A percentile compares a stretch with the other conserved stretches of the same genome.
phyloP scores from a whole-genome alignment of 495 filamentous ascomycete species.

The Sphaerosporella brunnea region DNA sequence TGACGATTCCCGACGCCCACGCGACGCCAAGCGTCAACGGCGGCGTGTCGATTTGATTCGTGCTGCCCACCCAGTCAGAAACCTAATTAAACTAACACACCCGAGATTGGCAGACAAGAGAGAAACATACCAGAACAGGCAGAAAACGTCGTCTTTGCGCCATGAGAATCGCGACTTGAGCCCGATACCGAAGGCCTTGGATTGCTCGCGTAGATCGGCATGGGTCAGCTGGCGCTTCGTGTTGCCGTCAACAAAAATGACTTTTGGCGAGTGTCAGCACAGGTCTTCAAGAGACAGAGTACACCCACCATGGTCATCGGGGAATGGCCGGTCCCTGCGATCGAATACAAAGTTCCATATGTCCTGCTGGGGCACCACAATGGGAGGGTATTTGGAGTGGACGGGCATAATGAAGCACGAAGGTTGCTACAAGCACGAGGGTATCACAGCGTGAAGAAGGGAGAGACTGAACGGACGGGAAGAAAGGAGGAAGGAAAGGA shows the following conservation, averaged over 20 bases:
- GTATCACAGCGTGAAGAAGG: slow-evolving; percentile 16
- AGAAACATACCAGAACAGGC: slow-evolving; percentile 32
- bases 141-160: slow-evolving; percentile 63
- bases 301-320: slow-evolving; percentile 44
- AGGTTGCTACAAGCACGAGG: background rate
- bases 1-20: slow-evolving; percentile 69
- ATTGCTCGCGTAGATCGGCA: slow-evolving; percentile 43
- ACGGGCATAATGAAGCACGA: slow-evolving; percentile 5
- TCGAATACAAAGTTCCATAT: slow-evolving; percentile 69
- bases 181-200: slow-evolving; percentile 62
- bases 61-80: too few relatives aligned
- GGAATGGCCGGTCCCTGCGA: slow-evolving; percentile 45
- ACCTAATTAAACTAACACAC: too few relatives aligned
- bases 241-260: slow-evolving; percentile 62
- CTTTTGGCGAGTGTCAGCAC: slow-evolving; percentile 34
- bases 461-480: background rate
- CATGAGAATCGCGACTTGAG: slow-evolving; percentile 54
- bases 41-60: slow-evolving; percentile 60
- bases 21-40: slow-evolving; percentile 56
- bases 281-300: background rate
- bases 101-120: too few relatives aligned
- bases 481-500: background rate
- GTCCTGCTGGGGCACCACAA: slow-evolving; percentile 51
- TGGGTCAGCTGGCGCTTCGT: slow-evolving; percentile 60
- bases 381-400: slow-evolving; percentile 28